Base-by-base conservation (phyloP, 2,329 filamentous ascomycete genomes). In the Botryotinia convoluta region DNA sequence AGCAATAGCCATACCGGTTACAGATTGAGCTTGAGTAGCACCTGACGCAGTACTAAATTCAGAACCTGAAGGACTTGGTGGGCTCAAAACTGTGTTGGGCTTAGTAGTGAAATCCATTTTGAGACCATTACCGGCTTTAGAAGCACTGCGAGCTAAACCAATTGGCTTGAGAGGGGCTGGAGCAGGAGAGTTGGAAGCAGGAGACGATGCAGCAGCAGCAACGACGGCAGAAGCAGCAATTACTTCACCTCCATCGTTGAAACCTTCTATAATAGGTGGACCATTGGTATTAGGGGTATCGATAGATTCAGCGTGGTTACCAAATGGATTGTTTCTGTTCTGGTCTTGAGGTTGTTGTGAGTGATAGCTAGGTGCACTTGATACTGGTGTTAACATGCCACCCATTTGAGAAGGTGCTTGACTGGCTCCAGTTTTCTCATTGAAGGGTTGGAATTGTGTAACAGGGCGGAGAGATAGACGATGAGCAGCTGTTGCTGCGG, bases 391-490 rank as follows among this genome's bases (percentile, higher is more conserved):
- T 44, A 71, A 39, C 44, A 54, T 39, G 26, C 26, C 32, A 39
- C 64, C 44, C 44, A 42, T 71, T 71, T 39, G 39, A 44, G 37
- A 32, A 42, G 57, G 44, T 29, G 42, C 12, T 29, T 39, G 44
- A 48, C 20, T 62, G 32, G 45, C n/a, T 16, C 26, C 32, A 54
- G 39, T 32, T n/a, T 64, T 71, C 32, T 48, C 86, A 12, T 84
- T 87, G 79, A 89, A 90, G 8, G 93, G 92, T 57, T 93, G 86
- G 83, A 97, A 95, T 79, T 96, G 90, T 59, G 93, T 95, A 67
- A 96, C 88, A 4, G 94, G 94, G 68, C 94, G 91, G 71, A 97
- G 76, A 80, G 93, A 97, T 75, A 98, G 87, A 75, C 91, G 91
- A n/a, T 94, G 94, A 62, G 94, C 91, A 44, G 84, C 87, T 42